phyloP scores from a whole-genome alignment of 2,329 filamentous ascomycete species.

The Colletotrichum plurivorum region DNA sequence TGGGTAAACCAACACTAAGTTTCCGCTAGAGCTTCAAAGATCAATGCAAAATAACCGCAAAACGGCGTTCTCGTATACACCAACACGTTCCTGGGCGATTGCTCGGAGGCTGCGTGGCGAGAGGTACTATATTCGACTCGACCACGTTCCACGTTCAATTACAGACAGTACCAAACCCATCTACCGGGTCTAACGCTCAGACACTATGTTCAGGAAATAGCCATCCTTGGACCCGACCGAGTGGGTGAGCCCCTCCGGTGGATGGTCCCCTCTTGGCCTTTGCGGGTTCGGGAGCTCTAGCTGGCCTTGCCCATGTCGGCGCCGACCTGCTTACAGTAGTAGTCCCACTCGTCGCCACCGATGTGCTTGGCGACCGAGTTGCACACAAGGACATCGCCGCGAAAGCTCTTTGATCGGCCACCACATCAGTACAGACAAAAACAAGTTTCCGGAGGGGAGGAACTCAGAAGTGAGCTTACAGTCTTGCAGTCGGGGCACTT shows the following conservation, averaged over 20 bases:
- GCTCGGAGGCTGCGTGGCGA: no score
- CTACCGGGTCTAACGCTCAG: no score
- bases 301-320: conserved; percentile 1
- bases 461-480: not conserved
- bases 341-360: conserved; percentile 5
- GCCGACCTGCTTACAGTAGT: conserved; percentile 4
- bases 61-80: no score
- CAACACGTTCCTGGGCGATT: no score
- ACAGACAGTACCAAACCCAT: no score
- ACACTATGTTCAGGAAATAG: no score
- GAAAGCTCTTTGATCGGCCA: not conserved
- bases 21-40: no score
- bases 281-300: not conserved
- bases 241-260: no score
- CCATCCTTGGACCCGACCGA: not conserved
- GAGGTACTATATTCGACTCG: no score
- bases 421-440: not conserved
- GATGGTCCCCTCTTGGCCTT: not conserved
- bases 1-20: no score
- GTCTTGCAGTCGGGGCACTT: conserved; percentile 9
- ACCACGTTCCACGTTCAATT: no score
- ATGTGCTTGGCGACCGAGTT: not conserved
- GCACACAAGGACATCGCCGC: not conserved
- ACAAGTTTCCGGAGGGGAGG: not conserved
- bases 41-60: no score